A percentile compares a stretch with the other conserved stretches of the same genome.
phyloP scores from a whole-genome alignment of 1,284 basidiomycete genomes.

The Sporisorium graminicola region DNA sequence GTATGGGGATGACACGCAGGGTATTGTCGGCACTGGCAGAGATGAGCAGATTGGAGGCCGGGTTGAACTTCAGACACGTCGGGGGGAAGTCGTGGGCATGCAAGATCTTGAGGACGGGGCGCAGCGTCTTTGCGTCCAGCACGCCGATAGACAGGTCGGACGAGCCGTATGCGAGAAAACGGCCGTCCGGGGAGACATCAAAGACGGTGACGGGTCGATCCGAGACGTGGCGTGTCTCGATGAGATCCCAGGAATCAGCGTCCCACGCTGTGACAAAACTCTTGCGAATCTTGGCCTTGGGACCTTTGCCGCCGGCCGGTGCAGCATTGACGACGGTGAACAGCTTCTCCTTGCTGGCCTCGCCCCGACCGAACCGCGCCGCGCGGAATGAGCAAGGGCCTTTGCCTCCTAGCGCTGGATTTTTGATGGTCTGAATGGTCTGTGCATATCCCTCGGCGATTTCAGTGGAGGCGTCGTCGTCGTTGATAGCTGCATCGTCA shows the following conservation, averaged over 20 bases:
- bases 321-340: slow-evolving; percentile 64
- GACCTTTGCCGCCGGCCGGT: slow-evolving; percentile 36
- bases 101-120: slow-evolving; percentile 85
- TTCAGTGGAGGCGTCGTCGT: not conserved
- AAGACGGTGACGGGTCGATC: slow-evolving; percentile 65
- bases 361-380: slow-evolving; percentile 52
- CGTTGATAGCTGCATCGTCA: slow-evolving; percentile 17
- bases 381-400: slow-evolving; percentile 61
- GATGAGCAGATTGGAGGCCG: slow-evolving; percentile 82
- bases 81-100: slow-evolving; percentile 95
- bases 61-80: slow-evolving; percentile 89
- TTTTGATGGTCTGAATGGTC: slow-evolving; percentile 62
- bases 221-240: slow-evolving; percentile 59
- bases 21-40: slow-evolving; percentile 93
- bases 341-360: slow-evolving; percentile 48
- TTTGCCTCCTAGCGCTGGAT: slow-evolving; percentile 60
- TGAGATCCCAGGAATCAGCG: slow-evolving; percentile 62
- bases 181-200: slow-evolving; percentile 76
- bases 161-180: slow-evolving; percentile 84
- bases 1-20: slow-evolving; percentile 77
- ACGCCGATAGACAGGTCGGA: slow-evolving; percentile 89
- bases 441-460: slow-evolving; percentile 40
- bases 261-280: slow-evolving; percentile 67
- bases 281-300: slow-evolving; percentile 60
- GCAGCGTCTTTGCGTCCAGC: slow-evolving; percentile 82